A percentile compares a stretch with the other conserved stretches of the same genome.
Evolutionary conservation across 192 early-diverging fungal species (phyloP).

Genomic region (Piromyces sp.): DNA sequence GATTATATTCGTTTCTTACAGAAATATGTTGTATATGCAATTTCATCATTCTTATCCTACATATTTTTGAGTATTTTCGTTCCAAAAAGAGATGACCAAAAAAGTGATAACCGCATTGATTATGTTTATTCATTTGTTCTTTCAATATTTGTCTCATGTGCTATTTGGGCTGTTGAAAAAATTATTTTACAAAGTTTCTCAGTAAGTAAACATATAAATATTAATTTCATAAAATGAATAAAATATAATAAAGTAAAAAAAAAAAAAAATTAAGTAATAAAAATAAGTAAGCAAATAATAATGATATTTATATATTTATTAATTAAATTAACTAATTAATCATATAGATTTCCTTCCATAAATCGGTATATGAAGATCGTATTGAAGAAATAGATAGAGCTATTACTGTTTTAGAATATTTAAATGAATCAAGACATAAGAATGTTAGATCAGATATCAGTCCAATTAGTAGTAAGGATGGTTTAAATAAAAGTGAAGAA

Average conservation of each 20-base stretch:
- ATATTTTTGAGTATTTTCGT: not conserved
- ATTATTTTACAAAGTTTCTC: constrained; percentile 22
- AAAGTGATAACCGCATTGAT: not conserved
- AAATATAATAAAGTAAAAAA: no score
- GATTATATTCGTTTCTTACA: not conserved
- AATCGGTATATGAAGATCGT: not conserved
- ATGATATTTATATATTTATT: not conserved
- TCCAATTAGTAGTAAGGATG: not conserved
- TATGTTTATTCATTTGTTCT: not conserved
- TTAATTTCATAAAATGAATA: no score
- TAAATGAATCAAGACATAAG: not conserved
- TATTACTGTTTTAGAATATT: not conserved
- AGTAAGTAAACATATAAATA: not conserved
- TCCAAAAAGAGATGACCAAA: not conserved
- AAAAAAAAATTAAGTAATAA: no score
- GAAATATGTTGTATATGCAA: not conserved
- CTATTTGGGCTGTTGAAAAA: constrained; percentile 36
- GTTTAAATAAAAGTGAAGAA: not conserved
- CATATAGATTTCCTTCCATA: not conserved
- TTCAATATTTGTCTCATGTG: constrained; percentile 22
- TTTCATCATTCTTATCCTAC: not conserved
- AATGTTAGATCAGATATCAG: not conserved
- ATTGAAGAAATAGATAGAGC: not conserved
- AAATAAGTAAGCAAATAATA: no score
- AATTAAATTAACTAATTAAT: not conserved